Percentiles rank a stretch among this genome's conserved stretches.
Evolutionary conservation across 495 filamentous ascomycete species (phyloP).

Genomic region (Opeltia flavorubescens): DNA sequence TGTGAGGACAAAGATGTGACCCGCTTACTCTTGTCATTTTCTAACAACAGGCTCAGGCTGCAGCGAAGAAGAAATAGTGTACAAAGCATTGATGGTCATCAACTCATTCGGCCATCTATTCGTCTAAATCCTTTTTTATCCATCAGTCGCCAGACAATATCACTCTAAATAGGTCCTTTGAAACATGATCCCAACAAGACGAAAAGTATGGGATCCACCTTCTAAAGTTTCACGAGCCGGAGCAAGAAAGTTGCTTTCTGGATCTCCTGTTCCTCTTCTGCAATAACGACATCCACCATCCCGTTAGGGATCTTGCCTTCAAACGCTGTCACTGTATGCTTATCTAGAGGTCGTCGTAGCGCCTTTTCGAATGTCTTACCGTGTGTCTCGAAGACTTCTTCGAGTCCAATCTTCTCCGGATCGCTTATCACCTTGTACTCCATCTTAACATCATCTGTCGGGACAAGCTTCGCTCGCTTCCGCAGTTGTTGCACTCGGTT

Average conservation of each 20-base stretch:
- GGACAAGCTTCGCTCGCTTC: slow-evolving; percentile 66
- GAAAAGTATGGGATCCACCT: too few species aligned
- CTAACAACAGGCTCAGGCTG: slow-evolving; percentile 22
- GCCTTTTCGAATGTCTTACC: slow-evolving; percentile 59
- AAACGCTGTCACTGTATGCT: slow-evolving; percentile 48
- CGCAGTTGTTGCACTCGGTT: slow-evolving; percentile 69
- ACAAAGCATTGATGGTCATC: neutral
- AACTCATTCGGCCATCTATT: too few species aligned
- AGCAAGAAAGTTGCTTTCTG: slow-evolving; percentile 77
- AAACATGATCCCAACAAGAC: too few species aligned
- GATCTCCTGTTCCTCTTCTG: slow-evolving; percentile 80
- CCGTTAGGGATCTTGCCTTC: slow-evolving; percentile 47
- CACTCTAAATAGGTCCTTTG: too few species aligned
- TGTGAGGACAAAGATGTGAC: slow-evolving; percentile 45
- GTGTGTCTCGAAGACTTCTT: slow-evolving; percentile 58
- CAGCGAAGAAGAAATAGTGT: slow-evolving; percentile 27
- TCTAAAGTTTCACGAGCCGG: slow-evolving; percentile 63
- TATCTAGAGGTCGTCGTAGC: slow-evolving; percentile 64
- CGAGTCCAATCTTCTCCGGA: slow-evolving; percentile 63
- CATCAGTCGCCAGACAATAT: too few species aligned
- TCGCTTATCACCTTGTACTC: slow-evolving; percentile 64
- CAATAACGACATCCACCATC: slow-evolving; percentile 47
- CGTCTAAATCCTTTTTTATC: too few species aligned
- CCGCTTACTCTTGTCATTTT: slow-evolving; percentile 4
- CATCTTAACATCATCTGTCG: slow-evolving; percentile 80